Evolutionary conservation across 106 monocot species (phyloP).

Genomic region (Cymbidium sinense): DNA sequence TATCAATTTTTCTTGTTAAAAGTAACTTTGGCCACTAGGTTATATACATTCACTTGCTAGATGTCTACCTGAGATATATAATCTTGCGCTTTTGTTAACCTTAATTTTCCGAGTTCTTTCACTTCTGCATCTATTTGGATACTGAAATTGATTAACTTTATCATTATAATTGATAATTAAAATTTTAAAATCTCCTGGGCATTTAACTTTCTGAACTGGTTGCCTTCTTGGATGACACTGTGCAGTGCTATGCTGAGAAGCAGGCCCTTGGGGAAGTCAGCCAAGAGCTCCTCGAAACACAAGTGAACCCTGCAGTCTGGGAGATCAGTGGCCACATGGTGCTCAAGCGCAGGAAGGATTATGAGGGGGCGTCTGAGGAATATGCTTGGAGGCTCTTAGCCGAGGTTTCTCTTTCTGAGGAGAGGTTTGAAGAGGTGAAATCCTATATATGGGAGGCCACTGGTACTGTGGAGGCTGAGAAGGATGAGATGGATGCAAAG

Average conservation of each 20-base stretch:
- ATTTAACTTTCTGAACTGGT: too few relatives aligned
- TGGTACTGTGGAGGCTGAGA: slow-evolving; percentile 28
- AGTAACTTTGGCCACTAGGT: too few relatives aligned
- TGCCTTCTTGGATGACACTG: neutral
- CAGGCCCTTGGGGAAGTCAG: slow-evolving; percentile 79
- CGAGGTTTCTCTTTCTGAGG: slow-evolving; percentile 78
- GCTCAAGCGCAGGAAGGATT: slow-evolving; percentile 75
- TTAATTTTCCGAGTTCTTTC: too few relatives aligned
- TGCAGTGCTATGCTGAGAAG: slow-evolving; percentile 89
- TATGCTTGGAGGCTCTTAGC: slow-evolving; percentile 72
- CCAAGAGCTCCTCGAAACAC: slow-evolving; percentile 74
- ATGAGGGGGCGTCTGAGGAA: slow-evolving; percentile 68
- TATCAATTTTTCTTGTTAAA: too few relatives aligned
- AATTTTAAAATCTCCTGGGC: too few relatives aligned
- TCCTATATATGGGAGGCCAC: slow-evolving; percentile 47
- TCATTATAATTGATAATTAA: too few relatives aligned
- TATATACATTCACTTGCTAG: too few relatives aligned
- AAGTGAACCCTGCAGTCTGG: slow-evolving; percentile 90
- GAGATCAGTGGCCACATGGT: slow-evolving; percentile 96
- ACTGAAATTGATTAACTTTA: too few relatives aligned
- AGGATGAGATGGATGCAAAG: neutral
- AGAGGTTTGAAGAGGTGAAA: slow-evolving; percentile 70
- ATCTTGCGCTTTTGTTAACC: too few relatives aligned
- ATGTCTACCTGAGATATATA: too few relatives aligned
- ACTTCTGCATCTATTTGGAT: too few relatives aligned